phyloP scores from a whole-genome alignment of 179 eudicot genomes.

The Silene vulgaris region DNA sequence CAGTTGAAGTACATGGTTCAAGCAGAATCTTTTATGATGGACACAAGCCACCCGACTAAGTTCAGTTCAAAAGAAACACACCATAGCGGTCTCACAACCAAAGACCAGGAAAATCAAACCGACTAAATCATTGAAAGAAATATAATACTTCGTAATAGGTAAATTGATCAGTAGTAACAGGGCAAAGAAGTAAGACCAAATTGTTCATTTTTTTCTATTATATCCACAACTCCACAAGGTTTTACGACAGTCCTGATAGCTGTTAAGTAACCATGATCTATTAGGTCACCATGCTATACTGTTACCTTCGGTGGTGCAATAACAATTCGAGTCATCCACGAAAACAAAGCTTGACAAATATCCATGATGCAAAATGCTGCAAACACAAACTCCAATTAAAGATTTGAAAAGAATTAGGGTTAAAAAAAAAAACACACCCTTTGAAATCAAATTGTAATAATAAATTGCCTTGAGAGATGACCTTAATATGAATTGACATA shows the following conservation, averaged over 20 bases:
- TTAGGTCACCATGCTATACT: neutral
- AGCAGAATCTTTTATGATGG: no score
- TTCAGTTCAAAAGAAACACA: no score
- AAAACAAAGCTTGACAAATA: neutral
- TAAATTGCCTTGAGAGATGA: neutral
- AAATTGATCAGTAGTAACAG: neutral
- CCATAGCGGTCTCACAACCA: no score
- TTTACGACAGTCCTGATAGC: neutral
- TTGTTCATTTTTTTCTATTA: neutral
- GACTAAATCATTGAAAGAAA: no score
- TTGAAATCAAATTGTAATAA: neutral
- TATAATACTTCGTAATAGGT: no score
- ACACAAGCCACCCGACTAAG: no score
- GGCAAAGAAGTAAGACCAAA: neutral
- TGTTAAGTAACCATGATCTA: neutral
- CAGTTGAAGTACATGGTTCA: no score
- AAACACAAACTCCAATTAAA: neutral
- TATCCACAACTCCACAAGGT: neutral
- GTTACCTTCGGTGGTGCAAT: neutral
- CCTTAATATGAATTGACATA: no score
- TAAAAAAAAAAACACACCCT: neutral
- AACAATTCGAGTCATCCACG: neutral
- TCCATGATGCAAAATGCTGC: slow-evolving; percentile 1
- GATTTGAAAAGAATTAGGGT: neutral
- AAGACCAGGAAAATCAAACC: no score